Percentiles rank a stretch among this genome's conserved stretches.
Conservation (phyloP, 192 early-diverging fungal species). For the Podila epicladia region DNA sequence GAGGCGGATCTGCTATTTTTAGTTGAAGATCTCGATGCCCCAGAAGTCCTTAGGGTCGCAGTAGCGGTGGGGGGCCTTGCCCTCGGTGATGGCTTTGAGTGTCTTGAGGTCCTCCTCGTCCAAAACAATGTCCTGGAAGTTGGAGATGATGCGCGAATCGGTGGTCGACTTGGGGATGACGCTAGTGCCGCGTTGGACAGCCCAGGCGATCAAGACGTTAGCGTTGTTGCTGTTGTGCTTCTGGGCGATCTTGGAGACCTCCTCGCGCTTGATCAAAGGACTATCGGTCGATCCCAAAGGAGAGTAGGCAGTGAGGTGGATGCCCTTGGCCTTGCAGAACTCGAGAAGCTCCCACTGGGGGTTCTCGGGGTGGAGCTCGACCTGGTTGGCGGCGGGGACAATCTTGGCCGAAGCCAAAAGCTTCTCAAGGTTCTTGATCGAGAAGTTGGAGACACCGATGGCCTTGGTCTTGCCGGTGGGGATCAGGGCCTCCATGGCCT, state of each 20-base stretch:
- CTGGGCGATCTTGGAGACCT: constrained; percentile 73
- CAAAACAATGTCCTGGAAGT: constrained; percentile 64
- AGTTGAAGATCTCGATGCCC: constrained; percentile 22
- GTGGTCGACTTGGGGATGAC: constrained; percentile 88
- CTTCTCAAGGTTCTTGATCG: constrained; percentile 68
- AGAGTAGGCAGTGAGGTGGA: constrained; percentile 84
- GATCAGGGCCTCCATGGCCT: constrained; percentile 82
- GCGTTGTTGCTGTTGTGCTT: constrained; percentile 70
- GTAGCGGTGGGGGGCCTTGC: constrained; percentile 52
- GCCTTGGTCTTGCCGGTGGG: constrained; percentile 74
- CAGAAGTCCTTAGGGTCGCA: constrained; percentile 49
- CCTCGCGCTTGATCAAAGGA: constrained; percentile 37
- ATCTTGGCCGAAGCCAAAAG: constrained; percentile 73
- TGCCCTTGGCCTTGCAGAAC: constrained; percentile 74
- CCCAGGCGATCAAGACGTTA: constrained; percentile 83
- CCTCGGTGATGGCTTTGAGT: constrained; percentile 39
- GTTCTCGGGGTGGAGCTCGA: constrained; percentile 86
- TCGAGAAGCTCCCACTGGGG: constrained; percentile 77
- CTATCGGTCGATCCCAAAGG: constrained; percentile 71
- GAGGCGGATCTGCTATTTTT: too few relatives aligned
- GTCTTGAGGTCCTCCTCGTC: constrained; percentile 54
- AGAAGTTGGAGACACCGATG: constrained; percentile 91
- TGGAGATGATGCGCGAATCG: constrained; percentile 65
- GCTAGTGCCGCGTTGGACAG: constrained; percentile 72
- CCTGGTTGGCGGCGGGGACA: constrained; percentile 85